Evolutionary conservation across 441 rosid species (phyloP), one percentile per base, ranked within the genome.

Genomic region (Corymbia calophylla): DNA sequence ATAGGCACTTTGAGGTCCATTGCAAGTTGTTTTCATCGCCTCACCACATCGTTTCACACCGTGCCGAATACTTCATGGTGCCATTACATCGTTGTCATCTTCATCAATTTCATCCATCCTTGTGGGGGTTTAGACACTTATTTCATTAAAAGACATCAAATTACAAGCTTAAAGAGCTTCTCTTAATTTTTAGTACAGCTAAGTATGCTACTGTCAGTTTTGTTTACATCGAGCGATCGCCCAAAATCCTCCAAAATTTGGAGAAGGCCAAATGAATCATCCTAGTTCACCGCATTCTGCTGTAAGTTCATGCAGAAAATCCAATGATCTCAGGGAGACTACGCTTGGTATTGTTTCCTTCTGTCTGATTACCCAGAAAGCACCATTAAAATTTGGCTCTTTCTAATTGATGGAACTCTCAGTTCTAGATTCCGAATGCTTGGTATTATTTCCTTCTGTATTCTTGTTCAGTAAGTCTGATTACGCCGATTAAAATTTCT

Each of bases 391-490:
- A 32, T 17, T 11, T 68, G 47, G 4, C 80, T 32, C 80, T 32
- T 68, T 18, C 80, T 39, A 5, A 44, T 68, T 68, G 47, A 68
- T 32, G 23, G 25, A 68, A 68, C 44, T 66, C 70, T n/a, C 44
- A 8, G 80, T 68, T 68, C 80, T 68, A 39, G 0, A 68, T 32
- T 68, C 80, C 25, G 14, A 68, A 0, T 29, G 14, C 64, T 21
- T 23, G 84, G 51, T 1, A 39, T 3, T 0, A 0, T 44, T 47
- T 73, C 0, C 29, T 73, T 73, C 8, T 44, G 49, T 0, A 0
- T 73, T 39, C 51, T 39, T 73, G 51, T 39, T 73, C 7, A 6
- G 51, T 47, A 73, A 39, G 84, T 0, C 5, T 4, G 51, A 73
- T 23, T 21, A 39, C 1, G 1, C n/a, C 0, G 2, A 39, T 19